Evolutionary conservation across 208 protist genomes (phyloP), one percentile per base, ranked within the genome.

Genomic region (Trypanosoma theileri): DNA sequence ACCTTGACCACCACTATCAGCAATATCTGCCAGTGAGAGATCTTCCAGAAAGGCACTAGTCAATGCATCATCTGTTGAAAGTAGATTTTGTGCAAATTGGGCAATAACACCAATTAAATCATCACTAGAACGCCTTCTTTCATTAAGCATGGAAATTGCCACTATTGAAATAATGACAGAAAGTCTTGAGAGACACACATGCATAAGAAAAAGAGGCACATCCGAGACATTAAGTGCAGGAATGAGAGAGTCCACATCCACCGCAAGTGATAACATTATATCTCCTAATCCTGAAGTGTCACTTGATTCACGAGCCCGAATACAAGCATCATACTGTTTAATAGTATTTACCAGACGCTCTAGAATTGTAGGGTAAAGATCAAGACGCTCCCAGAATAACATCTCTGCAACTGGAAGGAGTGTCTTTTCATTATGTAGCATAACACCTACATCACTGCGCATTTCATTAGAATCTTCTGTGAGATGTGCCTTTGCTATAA

Each of bases 111-210:
- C 60, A n/a, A 92, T 76, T 24, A 92, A 68, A 52, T 83, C 76
- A 55, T 89, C 79, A 12, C 67, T 60, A 22, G 63, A 54, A 14
- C 57, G 76, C 16, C 69, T 70, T 8, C 73, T 81, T 7, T 82
- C 82, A 48, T 84, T 86, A 48, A 83, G 22, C 41, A 92, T 73
- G 42, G 90, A 79, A 50, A 96, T 91, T 13, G 84, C 90, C 40
- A 93, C 83, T 46, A 85, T 81, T 55, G 85, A 88, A 21, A 96
- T 81, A 45, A 96, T 82, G 2, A 93, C 88, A 44, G 90, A 93
- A 50, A 96, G 76, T 4, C 88, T 85, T 11, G 88, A 93, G 42
- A 96, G 82, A 65, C 81, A 91, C 7, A 96, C 84, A 61, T 88
- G 74, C 42, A 71, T 86, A 60, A 96, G 79, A 66, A 88, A 81